Conservation (phyloP, 495 filamentous ascomycete genomes). For the Xylaria cubensis region DNA sequence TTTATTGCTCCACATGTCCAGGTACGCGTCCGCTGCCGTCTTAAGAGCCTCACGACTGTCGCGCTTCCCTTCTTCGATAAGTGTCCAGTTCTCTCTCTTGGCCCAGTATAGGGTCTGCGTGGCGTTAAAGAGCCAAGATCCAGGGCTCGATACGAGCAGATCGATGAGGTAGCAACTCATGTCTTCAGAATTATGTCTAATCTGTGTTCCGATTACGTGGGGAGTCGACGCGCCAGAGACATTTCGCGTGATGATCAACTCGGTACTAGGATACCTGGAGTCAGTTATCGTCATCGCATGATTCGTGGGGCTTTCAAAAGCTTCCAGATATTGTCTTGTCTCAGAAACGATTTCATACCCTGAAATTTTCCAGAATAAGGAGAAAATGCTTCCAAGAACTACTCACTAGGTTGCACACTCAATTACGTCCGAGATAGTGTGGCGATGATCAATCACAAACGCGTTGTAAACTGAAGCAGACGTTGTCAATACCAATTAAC, state of each 20-base stretch:
- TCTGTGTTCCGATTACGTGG: constrained; percentile 53
- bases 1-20: constrained; percentile 49
- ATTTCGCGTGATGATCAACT: constrained; percentile 45
- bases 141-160: constrained; percentile 46
- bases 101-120: constrained; percentile 46
- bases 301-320: background rate
- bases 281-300: background rate
- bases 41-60: constrained; percentile 40
- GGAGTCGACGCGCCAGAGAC: constrained; percentile 37
- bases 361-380: background rate
- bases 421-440: constrained; percentile 40
- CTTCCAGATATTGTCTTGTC: background rate
- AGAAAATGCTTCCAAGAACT: background rate
- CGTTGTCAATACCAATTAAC: background rate
- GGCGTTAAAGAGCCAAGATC: constrained; percentile 52
- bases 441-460: constrained; percentile 39
- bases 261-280: constrained; percentile 28
- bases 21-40: constrained; percentile 49
- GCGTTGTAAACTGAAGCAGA: constrained; percentile 26
- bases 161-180: constrained; percentile 45
- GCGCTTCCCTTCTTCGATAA: constrained; percentile 42
- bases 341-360: background rate
- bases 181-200: constrained; percentile 41
- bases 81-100: constrained; percentile 45
- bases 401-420: constrained; percentile 42